Conservation (phyloP, 179 eudicot genomes). For the Silene coronaria region DNA sequence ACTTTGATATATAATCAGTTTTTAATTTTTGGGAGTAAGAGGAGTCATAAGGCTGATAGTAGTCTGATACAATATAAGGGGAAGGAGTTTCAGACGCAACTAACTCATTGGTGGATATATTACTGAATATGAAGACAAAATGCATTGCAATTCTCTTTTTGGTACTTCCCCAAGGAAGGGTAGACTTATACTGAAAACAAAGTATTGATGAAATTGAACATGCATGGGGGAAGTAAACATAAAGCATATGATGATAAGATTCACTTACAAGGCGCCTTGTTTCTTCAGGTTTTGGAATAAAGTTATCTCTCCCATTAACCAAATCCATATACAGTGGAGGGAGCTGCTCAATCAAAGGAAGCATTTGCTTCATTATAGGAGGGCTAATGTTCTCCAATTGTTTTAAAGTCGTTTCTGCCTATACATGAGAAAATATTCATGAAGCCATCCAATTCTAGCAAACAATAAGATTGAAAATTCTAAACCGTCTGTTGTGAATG, state of each 20-base stretch:
- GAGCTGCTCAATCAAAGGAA: slow-evolving; percentile 92
- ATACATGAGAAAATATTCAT: slow-evolving; percentile 13
- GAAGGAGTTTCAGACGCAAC: neutral
- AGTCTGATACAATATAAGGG: neutral
- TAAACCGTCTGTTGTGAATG: neutral
- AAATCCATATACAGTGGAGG: slow-evolving; percentile 94
- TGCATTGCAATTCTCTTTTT: too few relatives aligned
- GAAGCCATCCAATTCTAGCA: slow-evolving; percentile 17
- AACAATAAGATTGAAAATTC: neutral
- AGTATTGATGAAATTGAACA: neutral
- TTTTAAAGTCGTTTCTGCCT: slow-evolving; percentile 94
- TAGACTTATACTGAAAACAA: neutral
- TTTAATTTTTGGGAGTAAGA: neutral
- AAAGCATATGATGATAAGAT: slow-evolving; percentile 11
- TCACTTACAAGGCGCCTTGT: slow-evolving; percentile 69
- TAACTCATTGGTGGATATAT: neutral
- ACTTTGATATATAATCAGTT: neutral
- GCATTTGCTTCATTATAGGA: slow-evolving; percentile 81
- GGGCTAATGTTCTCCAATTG: slow-evolving; percentile 90
- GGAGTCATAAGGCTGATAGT: neutral
- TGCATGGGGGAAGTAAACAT: neutral
- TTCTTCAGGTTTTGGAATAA: slow-evolving; percentile 91
- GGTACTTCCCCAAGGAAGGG: neutral
- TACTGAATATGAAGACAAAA: too few relatives aligned
- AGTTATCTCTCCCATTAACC: slow-evolving; percentile 82